Evolutionary conservation across 2,329 filamentous ascomycete species (phyloP), one percentile per base, ranked within the genome.

Genomic region (Sordariomycetes sp.): DNA sequence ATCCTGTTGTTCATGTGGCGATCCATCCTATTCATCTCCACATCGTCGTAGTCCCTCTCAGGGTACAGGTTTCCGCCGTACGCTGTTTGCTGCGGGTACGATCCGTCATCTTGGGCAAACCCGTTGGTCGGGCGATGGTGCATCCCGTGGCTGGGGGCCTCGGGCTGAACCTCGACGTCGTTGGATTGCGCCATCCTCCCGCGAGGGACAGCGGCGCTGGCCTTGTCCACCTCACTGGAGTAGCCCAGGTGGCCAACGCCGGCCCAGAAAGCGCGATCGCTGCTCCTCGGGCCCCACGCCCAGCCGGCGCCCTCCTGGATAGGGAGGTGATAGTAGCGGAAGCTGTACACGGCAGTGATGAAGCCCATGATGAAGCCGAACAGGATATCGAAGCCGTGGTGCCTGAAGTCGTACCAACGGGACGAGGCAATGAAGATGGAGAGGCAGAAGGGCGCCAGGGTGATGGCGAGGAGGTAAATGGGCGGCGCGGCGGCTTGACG

Each of bases 361-460:
- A 80, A 70, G 8, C 90, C 90, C 41, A 95, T 82, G 10, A 83
- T 44, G 36, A 80, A 82, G n/a, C 90, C 90, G 42, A 83, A 86
- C 3, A 95, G 60, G 43, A 95, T 84, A 44, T 96, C 90, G 53
- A 94, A 90, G n/a, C 81, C 87, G 53, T 90, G 84, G 56, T 96
- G 90, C 25, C 85, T 78, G 61, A 81, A 93, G 55, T 95, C 81
- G 39, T 81, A 87, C 72, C 82, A 96, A 9, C 90, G 82, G 2
- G 86, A 90, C 19, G 79, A 75, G n/a, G 81, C 71, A 41, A 95
- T 82, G 61, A 87, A 94, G 42, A 87, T 72, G 5, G 87, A 82
- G 2, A 75, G 64, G 37, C 78, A 81, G 42, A 87, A 72, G 3
- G 88, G 88, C 2, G 85, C 57, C 14, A 86, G 63, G 3, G 77